Percentiles rank a stretch among this genome's conserved stretches.
These are phyloP conservation scores for Penicillium freii DNA, from an alignment of 2,329 filamentous ascomycete genomes.

Conservation along the genomic window DNA sequence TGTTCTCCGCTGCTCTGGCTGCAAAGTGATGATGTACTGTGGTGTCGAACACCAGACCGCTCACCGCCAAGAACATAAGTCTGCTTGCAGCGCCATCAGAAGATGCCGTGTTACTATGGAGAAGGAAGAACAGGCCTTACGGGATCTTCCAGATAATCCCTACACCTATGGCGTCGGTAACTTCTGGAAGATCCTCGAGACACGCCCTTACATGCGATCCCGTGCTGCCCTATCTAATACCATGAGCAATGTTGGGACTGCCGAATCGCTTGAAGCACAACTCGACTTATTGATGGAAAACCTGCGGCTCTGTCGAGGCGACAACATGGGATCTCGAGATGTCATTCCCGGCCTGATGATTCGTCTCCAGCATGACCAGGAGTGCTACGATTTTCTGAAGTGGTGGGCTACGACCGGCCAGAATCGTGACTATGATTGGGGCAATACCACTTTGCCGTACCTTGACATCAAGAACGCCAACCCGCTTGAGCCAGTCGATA, in stretches of 20 bases:
- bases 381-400: constrained; percentile 52
- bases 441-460: constrained; percentile 33
- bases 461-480: constrained; percentile 43
- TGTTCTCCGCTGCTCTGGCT: constrained; percentile 38
- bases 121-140: constrained; percentile 40
- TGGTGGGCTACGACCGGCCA: constrained; percentile 40
- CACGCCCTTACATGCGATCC: constrained; percentile 48
- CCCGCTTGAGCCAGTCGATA: constrained; percentile 39
- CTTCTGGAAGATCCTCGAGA: constrained; percentile 46
- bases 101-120: constrained; percentile 25
- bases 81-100: constrained; percentile 19
- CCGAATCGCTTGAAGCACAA: constrained; percentile 37
- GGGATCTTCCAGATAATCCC: constrained; percentile 31
- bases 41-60: constrained; percentile 44
- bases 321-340: constrained; percentile 47
- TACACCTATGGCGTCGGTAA: constrained; percentile 43
- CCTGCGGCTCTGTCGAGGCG: constrained; percentile 41
- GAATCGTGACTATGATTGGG: constrained; percentile 27
- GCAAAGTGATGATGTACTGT: constrained; percentile 50
- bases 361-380: constrained; percentile 51
- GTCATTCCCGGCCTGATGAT: constrained; percentile 46
- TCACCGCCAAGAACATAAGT: constrained; percentile 43
- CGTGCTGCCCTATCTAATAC: constrained; percentile 34
- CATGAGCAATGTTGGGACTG: constrained; percentile 35
- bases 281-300: constrained; percentile 47